Evolutionary conservation across 2,329 filamentous ascomycete genomes (phyloP).

Genomic region (Aureobasidium pullulans): DNA sequence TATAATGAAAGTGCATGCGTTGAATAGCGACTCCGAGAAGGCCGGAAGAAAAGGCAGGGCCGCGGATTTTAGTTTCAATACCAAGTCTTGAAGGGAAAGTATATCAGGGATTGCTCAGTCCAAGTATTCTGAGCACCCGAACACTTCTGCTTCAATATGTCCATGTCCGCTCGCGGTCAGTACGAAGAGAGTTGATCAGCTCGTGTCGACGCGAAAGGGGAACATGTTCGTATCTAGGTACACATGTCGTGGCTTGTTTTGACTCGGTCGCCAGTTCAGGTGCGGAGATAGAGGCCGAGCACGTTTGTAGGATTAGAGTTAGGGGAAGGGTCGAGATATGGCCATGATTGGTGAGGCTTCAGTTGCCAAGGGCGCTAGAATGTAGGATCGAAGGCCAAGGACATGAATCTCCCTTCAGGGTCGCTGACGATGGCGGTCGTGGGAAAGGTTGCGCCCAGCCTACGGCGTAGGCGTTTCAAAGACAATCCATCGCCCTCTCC

Average conservation of each 20-base stretch:
- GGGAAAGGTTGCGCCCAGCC: background rate
- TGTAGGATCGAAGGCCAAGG: background rate
- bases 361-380: background rate
- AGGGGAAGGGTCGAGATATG: background rate
- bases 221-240: background rate
- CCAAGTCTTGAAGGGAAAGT: background rate
- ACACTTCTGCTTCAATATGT: too few species aligned
- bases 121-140: background rate
- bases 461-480: constrained; percentile 2
- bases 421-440: background rate
- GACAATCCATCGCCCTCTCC: background rate
- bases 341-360: background rate
- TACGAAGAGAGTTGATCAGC: background rate
- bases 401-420: too few species aligned
- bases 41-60: background rate
- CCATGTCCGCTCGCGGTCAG: background rate
- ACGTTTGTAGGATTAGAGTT: background rate
- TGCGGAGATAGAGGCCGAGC: background rate
- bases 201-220: background rate
- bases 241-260: too few species aligned
- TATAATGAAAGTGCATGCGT: background rate
- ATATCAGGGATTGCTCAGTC: background rate
- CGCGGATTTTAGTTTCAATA: background rate
- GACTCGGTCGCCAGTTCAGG: background rate
- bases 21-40: background rate